These are phyloP conservation scores for Stygiomarasmius scandens DNA, from an alignment of 1,284 basidiomycete genomes.

Conservation along the genomic window DNA sequence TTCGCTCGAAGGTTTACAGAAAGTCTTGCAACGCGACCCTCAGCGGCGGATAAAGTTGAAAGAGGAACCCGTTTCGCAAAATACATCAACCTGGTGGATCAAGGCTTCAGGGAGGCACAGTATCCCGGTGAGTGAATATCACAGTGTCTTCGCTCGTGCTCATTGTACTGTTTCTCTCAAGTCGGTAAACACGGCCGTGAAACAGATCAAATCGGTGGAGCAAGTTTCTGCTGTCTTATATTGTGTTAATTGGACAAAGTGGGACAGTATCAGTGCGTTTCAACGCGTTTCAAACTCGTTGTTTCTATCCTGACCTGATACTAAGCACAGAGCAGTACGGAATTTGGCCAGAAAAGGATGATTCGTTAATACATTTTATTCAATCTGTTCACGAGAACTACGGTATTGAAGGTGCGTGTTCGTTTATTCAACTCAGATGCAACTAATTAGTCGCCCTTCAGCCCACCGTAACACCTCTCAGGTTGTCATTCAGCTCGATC, in stretches of 20 bases:
- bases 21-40: constrained; percentile 4
- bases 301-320: neutral
- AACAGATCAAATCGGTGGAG: neutral
- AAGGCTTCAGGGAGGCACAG: constrained; percentile 8
- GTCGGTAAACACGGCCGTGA: constrained; percentile 11
- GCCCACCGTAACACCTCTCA: neutral
- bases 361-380: constrained; percentile 8
- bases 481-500: constrained; percentile 11
- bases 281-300: neutral
- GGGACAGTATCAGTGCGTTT: constrained; percentile 13
- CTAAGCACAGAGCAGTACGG: constrained; percentile 4
- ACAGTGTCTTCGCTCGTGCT: neutral
- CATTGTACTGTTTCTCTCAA: neutral
- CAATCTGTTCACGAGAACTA: constrained; percentile 7
- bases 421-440: too few relatives aligned
- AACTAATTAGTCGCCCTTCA: neutral
- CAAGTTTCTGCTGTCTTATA: neutral
- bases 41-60: constrained; percentile 10
- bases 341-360: constrained; percentile 6
- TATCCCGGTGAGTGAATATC: constrained; percentile 5
- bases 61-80: neutral
- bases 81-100: constrained; percentile 9
- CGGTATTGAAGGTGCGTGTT: constrained; percentile 9
- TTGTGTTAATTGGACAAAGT: constrained; percentile 1
- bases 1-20: neutral